Percentiles rank a stretch among this genome's conserved stretches.
Conservation (phyloP, 306 rosid genomes). For the Cyamopsis tetragonoloba region DNA sequence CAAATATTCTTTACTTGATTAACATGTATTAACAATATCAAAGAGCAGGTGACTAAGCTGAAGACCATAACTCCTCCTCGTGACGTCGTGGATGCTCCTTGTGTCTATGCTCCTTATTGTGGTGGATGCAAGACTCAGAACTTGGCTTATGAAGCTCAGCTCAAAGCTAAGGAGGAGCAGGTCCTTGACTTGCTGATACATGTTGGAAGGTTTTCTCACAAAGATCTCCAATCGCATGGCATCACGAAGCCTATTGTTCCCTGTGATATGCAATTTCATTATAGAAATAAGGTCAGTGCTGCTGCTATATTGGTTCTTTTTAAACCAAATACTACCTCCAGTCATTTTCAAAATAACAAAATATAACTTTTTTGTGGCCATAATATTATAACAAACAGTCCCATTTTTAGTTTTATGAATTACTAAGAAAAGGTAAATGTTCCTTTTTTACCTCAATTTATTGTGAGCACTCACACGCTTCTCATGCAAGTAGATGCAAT, state of each 20-base stretch:
- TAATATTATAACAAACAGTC: too few relatives aligned
- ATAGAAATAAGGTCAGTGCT: slow-evolving; percentile 81
- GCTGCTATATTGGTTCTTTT: not conserved
- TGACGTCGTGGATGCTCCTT: slow-evolving; percentile 82
- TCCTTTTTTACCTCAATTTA: too few relatives aligned
- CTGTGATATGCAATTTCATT: slow-evolving; percentile 85
- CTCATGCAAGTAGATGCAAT: too few relatives aligned
- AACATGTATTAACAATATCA: not conserved
- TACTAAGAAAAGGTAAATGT: too few relatives aligned
- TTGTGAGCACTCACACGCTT: too few relatives aligned
- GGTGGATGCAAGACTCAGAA: slow-evolving; percentile 95
- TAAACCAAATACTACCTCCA: not conserved
- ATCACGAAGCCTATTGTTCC: slow-evolving; percentile 74
- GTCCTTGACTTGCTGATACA: slow-evolving; percentile 69
- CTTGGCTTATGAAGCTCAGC: slow-evolving; percentile 74
- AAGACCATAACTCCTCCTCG: slow-evolving; percentile 74
- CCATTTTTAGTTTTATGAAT: too few relatives aligned
- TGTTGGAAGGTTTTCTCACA: slow-evolving; percentile 59
- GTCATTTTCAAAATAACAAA: too few relatives aligned
- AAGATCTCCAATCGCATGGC: slow-evolving; percentile 45
- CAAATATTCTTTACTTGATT: too few relatives aligned
- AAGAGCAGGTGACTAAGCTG: slow-evolving; percentile 78
- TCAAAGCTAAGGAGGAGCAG: slow-evolving; percentile 84
- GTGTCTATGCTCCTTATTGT: slow-evolving; percentile 81
- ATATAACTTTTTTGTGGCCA: too few relatives aligned